Base-by-base conservation (phyloP, 2,329 filamentous ascomycete genomes). In the Esteya vermicola region DNA sequence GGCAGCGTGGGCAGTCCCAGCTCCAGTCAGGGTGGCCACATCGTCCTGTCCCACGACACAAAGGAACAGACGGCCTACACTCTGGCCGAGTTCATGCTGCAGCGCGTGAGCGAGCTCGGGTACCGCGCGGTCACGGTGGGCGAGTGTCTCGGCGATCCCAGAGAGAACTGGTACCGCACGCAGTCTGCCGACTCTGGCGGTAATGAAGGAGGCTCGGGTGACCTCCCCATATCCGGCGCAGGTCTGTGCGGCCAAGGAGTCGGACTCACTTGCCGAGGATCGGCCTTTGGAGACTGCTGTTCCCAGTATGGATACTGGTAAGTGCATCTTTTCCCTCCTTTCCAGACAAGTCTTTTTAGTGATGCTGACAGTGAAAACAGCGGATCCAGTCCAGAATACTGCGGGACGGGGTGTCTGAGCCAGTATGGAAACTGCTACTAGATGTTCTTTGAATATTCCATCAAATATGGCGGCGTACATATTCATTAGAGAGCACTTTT, bases 41-140 rank as follows among this genome's bases (percentile, higher is more conserved):
- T 75, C 26, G 54, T 63, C 33, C 72, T 75, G 42, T 63, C 69
- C 43, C 66, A 70, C 47, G 65, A 70, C 48, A 63, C 67, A 39
- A 63, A 68, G 47, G 52, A 59, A 28, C 57, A 64, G 48, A 59
- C 58, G 3, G 65, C 64, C 10, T 56, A 60, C 41, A 64, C 64
- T 44, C 54, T 70, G 26, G 64, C 63, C 9, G 56, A 60, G 16
- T 64, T 62, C 50, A 56, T 67, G 43, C 50, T 67, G 19, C 45
- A 51, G n/a, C 57, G 56, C 14, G 55, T 72, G 12, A 54, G 57
- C 33, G 45, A 47, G 4, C 54, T 61, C 21, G 68, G 67, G 1
- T 64, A 61, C 44, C 48, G 50, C 32, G 60, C 61, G 41, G 70
- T 72, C 28, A 70, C 70, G 6, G 65, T 74, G 6, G 72, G 70